Evolutionary conservation across 768 basidiomycete species (phyloP).

Genomic region (Podaxis carcinomalis): DNA sequence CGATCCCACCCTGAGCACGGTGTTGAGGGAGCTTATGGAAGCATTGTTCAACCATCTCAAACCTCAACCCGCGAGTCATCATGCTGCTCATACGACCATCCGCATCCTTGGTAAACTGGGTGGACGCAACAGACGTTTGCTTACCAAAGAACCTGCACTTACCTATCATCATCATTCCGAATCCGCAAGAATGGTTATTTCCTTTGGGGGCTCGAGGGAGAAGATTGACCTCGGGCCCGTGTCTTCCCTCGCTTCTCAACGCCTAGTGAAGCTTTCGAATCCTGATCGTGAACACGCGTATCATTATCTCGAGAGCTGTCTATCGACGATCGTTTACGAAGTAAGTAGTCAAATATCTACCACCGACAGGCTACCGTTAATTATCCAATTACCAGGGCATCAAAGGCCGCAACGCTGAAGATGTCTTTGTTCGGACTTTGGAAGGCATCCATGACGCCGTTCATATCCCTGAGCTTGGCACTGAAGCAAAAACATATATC

Average conservation of each 20-base stretch:
- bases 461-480: slow-evolving; percentile 62
- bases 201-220: slow-evolving; percentile 65
- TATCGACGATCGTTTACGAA: slow-evolving; percentile 71
- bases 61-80: slow-evolving; percentile 84
- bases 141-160: slow-evolving; percentile 76
- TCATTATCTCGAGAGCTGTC: slow-evolving; percentile 63
- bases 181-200: slow-evolving; percentile 64
- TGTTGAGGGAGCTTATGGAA: slow-evolving; percentile 90
- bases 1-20: slow-evolving; percentile 91
- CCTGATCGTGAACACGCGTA: slow-evolving; percentile 59
- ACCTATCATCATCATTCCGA: slow-evolving; percentile 68
- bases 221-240: slow-evolving; percentile 65
- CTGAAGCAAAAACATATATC: slow-evolving; percentile 67
- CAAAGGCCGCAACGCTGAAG: slow-evolving; percentile 67
- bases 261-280: slow-evolving; percentile 47
- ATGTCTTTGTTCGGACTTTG: slow-evolving; percentile 63
- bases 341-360: slow-evolving; percentile 33
- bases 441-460: slow-evolving; percentile 79
- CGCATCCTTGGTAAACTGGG: slow-evolving; percentile 96
- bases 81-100: slow-evolving; percentile 90
- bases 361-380: not conserved
- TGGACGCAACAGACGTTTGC: slow-evolving; percentile 84
- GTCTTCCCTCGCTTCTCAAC: slow-evolving; percentile 58
- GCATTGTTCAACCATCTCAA: slow-evolving; percentile 89
- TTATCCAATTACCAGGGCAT: slow-evolving; percentile 47